phyloP scores from a whole-genome alignment of 2,329 filamentous ascomycete species.

The Didymella segeticola region DNA sequence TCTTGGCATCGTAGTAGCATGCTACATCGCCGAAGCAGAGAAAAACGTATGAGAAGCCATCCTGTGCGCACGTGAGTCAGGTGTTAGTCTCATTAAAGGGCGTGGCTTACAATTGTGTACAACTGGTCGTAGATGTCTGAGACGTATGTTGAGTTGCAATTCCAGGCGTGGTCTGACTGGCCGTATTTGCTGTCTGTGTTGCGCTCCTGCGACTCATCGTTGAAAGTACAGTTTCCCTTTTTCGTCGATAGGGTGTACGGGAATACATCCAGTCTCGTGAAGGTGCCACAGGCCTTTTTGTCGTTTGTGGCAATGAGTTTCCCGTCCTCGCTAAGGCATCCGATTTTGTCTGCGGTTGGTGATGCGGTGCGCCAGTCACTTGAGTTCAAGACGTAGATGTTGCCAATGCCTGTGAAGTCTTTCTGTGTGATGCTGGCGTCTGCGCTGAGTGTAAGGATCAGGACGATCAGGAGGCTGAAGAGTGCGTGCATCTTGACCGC shows the following conservation, averaged over 20 bases:
- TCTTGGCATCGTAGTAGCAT: slow-evolving; percentile 44
- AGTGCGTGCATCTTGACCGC: slow-evolving; percentile 14
- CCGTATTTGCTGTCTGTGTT: slow-evolving; percentile 44
- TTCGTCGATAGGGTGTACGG: slow-evolving; percentile 39
- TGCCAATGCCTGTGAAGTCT: slow-evolving; percentile 40
- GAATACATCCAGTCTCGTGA: slow-evolving; percentile 27
- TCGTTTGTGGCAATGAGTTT: slow-evolving; percentile 24
- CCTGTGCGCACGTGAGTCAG: slow-evolving; percentile 14
- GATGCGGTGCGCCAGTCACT: slow-evolving; percentile 33
- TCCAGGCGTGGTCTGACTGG: slow-evolving; percentile 35
- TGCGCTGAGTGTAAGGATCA: slow-evolving; percentile 17
- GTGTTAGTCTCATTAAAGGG: background rate
- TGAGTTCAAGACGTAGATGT: slow-evolving; percentile 41
- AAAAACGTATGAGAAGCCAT: slow-evolving; percentile 41
- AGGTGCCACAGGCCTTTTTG: slow-evolving; percentile 33
- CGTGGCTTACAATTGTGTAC: slow-evolving; percentile 37
- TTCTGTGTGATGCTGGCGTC: slow-evolving; percentile 29
- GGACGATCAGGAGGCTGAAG: slow-evolving; percentile 16
- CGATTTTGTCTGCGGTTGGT: slow-evolving; percentile 31
- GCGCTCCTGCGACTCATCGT: slow-evolving; percentile 31
- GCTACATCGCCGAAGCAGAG: slow-evolving; percentile 44
- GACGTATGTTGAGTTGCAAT: slow-evolving; percentile 25
- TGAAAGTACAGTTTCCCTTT: slow-evolving; percentile 43
- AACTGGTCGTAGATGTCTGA: slow-evolving; percentile 36
- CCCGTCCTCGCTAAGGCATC: slow-evolving; percentile 37